Evolutionary conservation across 2,329 filamentous ascomycete species (phyloP).

Genomic region (Fusarium sp.): DNA sequence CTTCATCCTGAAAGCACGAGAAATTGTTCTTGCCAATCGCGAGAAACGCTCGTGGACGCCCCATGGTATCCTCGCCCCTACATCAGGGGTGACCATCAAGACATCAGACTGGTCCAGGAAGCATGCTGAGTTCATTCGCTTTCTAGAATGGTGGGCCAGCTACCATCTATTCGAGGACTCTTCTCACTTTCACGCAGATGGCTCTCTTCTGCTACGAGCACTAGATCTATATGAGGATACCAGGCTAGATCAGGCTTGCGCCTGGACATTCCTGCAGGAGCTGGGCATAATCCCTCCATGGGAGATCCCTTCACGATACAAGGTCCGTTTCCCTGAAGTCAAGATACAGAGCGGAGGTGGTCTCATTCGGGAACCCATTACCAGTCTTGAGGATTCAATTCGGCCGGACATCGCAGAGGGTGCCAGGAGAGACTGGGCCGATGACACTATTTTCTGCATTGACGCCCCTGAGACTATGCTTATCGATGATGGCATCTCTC

Average conservation of each 20-base stretch:
- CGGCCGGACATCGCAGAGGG: slow-evolving; percentile 58
- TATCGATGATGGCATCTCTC: slow-evolving; percentile 82
- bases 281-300: slow-evolving; percentile 76
- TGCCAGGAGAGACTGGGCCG: slow-evolving; percentile 67
- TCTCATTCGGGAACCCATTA: slow-evolving; percentile 52
- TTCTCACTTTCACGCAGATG: slow-evolving; percentile 69
- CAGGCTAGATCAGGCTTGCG: slow-evolving; percentile 55
- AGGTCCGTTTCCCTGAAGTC: slow-evolving; percentile 63
- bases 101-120: slow-evolving; percentile 46
- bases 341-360: slow-evolving; percentile 57
- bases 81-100: slow-evolving; percentile 35
- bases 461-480: slow-evolving; percentile 74
- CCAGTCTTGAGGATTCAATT: slow-evolving; percentile 49
- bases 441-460: slow-evolving; percentile 76
- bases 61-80: slow-evolving; percentile 57
- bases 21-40: slow-evolving; percentile 64
- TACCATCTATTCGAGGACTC: slow-evolving; percentile 63
- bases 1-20: slow-evolving; percentile 63
- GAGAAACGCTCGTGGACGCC: slow-evolving; percentile 60
- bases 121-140: slow-evolving; percentile 67
- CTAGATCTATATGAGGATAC: slow-evolving; percentile 67
- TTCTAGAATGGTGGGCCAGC: slow-evolving; percentile 75
- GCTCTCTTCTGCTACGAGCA: slow-evolving; percentile 71
- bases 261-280: slow-evolving; percentile 78
- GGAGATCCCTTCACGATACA: slow-evolving; percentile 74